Evolutionary conservation across 2,329 filamentous ascomycete genomes (phyloP).

Genomic region (Hymenoscyphus repandus): DNA sequence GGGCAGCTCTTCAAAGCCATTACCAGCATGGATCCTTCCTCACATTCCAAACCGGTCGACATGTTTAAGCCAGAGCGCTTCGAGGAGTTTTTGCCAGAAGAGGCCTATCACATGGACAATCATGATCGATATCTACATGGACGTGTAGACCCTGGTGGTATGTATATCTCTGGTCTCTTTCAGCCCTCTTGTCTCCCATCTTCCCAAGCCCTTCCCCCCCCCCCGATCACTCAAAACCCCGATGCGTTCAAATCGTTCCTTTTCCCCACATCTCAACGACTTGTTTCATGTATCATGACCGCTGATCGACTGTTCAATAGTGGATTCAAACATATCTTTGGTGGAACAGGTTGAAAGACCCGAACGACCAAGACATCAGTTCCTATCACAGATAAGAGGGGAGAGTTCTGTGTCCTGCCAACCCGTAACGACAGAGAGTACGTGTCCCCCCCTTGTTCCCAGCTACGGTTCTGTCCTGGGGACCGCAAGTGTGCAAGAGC

Average conservation of each 20-base stretch:
- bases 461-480: too few relatives aligned
- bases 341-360: constrained; percentile 12
- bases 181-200: neutral
- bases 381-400: neutral
- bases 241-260: too few relatives aligned
- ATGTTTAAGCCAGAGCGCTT: too few relatives aligned
- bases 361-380: neutral
- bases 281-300: constrained; percentile 10
- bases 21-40: constrained; percentile 2
- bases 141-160: constrained; percentile 6
- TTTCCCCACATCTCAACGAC: neutral
- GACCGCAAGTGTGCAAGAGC: too few relatives aligned
- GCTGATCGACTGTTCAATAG: constrained; percentile 2
- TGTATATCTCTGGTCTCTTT: neutral
- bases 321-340: constrained; percentile 8
- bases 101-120: constrained; percentile 18
- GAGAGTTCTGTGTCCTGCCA: neutral
- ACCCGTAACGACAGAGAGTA: neutral
- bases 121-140: constrained; percentile 20
- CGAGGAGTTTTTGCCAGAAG: neutral
- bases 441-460: too few relatives aligned
- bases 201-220: neutral
- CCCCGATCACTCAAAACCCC: neutral
- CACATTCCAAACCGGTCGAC: neutral
- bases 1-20: constrained; percentile 1